Evolutionary conservation across 306 rosid species (phyloP).

Genomic region (Corylus avellana): DNA sequence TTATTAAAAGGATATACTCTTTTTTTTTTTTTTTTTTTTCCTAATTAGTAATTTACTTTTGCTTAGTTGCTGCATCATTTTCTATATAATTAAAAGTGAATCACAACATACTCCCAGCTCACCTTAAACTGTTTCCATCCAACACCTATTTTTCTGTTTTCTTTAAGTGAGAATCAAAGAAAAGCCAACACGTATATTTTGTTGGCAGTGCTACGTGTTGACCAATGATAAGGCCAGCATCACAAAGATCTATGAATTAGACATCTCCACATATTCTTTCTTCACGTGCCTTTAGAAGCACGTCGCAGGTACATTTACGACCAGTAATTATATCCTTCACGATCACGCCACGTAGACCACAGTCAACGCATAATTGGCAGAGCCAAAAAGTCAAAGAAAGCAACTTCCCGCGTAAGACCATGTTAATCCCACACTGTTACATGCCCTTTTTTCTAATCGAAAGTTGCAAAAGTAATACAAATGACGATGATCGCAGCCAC

Average conservation of each 20-base stretch:
- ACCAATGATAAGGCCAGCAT: no score
- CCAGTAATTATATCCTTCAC: neutral
- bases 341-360: constrained; percentile 19
- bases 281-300: neutral
- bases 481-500: neutral
- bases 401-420: neutral
- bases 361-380: neutral
- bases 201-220: neutral
- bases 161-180: no score
- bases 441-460: neutral
- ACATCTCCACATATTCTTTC: constrained; percentile 4
- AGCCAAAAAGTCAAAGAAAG: constrained; percentile 8
- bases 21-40: no score
- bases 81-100: no score
- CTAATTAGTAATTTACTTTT: no score
- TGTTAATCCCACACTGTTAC: neutral
- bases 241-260: neutral
- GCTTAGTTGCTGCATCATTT: no score
- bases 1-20: no score
- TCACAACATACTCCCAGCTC: no score
- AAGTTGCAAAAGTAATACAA: no score
- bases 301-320: neutral
- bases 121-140: neutral
- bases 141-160: no score
- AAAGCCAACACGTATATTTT: no score